Evolutionary conservation across 2,329 filamentous ascomycete species (phyloP), one percentile per base, ranked within the genome.

Genomic region (Phaeosphaeriaceae sp.): DNA sequence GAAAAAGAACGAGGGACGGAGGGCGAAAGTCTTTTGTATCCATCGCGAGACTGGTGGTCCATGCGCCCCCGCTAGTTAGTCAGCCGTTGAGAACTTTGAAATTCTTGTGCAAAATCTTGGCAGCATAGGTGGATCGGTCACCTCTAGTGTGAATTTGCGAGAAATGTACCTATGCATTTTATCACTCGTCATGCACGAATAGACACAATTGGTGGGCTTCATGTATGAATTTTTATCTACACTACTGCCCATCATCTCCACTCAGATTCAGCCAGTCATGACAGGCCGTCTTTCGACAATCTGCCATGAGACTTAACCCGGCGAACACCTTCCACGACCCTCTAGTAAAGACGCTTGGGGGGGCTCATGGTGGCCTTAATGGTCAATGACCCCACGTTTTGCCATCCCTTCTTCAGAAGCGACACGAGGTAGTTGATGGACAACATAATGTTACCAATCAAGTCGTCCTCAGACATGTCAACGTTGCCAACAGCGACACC

Each of bases 361-460:
- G 94, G 94, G 80, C 91, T 96, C 94, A 99, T 99, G 84, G 90
- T 90, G 82, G 94, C 94, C 90, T 99, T 99, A 87, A 99, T 94
- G 78, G 92, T 96, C 83, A 99, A 87, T 86, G 89, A 94, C 78
- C 94, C 94, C 75, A 99, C 94, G 87, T 99, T 99, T 87, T 99
- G 94, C 94, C 94, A 99, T 79, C 94, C 94, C 90, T 99, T 99
- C 92, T 99, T 99, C 78, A 99, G 85, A 71, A 99, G 86, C 63
- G 92, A 97, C 79, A 99, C 93, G 66, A 99, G 88, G 87, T 99
- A 99, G 90, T 99, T 99, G 88, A 99, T 97, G 81, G 93, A 86
- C 83, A 99, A 83, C 94, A 99, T 99, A 82, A 97, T 92, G 89
- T 99, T 99, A 77, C 86, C 89, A 69, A 99, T 88, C 68, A 99